Conservation (phyloP, 2,329 filamentous ascomycete species). For the Westerdykella aurantiaca region DNA sequence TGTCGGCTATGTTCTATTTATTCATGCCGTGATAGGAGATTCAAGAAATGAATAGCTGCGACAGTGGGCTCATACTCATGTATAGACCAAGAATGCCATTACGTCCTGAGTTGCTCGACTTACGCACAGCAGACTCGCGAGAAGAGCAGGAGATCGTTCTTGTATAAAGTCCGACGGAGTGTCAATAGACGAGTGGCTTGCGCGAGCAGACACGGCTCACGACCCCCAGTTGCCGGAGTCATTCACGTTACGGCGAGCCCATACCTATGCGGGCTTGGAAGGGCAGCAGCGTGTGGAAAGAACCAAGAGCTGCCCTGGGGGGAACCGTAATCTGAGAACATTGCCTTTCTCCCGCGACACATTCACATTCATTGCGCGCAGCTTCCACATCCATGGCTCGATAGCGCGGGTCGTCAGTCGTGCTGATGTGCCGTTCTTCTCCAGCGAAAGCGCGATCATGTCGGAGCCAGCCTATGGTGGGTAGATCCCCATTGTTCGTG, state of each 20-base stretch:
- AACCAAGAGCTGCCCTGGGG: neutral
- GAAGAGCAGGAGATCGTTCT: neutral
- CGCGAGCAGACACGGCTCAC: neutral
- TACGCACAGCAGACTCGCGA: slow-evolving; percentile 1
- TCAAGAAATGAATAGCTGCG: neutral
- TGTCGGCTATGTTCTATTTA: too few relatives aligned
- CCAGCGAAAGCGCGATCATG: slow-evolving; percentile 9
- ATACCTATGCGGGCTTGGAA: slow-evolving; percentile 5
- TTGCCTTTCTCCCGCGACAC: slow-evolving; percentile 10
- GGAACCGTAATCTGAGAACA: slow-evolving; percentile 1
- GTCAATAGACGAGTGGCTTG: slow-evolving; percentile 4
- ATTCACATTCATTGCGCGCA: slow-evolving; percentile 6
- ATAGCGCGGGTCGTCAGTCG: slow-evolving; percentile 10
- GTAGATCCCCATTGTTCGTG: neutral
- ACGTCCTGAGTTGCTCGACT: neutral
- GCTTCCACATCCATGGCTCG: slow-evolving; percentile 11
- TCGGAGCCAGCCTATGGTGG: slow-evolving; percentile 6
- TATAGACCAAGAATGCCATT: neutral
- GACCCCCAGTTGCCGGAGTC: neutral
- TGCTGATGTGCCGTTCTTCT: slow-evolving; percentile 11
- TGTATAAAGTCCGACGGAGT: neutral
- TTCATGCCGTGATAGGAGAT: too few relatives aligned
- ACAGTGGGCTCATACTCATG: slow-evolving; percentile 9
- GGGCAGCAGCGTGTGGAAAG: slow-evolving; percentile 2
- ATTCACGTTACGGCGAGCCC: slow-evolving; percentile 1